phyloP scores from a whole-genome alignment of 192 early-diverging fungal genomes.

The Entomortierella chlamydospora region DNA sequence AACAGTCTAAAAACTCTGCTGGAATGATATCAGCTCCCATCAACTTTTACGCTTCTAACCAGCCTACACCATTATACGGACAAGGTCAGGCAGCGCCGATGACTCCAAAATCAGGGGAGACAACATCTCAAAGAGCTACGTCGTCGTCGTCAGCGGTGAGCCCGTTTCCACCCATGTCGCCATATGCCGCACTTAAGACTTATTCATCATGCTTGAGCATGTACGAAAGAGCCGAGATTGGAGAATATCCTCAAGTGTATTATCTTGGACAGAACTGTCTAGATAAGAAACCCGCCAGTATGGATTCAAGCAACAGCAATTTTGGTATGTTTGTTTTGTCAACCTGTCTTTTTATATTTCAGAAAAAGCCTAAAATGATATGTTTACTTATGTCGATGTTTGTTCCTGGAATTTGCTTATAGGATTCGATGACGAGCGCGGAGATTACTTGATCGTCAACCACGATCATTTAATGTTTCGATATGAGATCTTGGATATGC shows the following conservation, averaged over 20 bases:
- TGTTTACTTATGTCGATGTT: neutral
- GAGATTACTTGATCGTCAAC: conserved; percentile 88
- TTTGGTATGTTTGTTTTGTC: conserved; percentile 64
- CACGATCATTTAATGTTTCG: conserved; percentile 95
- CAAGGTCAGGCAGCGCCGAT: conserved; percentile 21
- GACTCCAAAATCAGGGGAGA: neutral
- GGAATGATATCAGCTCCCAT: conserved; percentile 24
- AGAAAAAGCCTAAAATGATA: neutral
- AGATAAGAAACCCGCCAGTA: conserved; percentile 63
- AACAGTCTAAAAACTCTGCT: conserved; percentile 11
- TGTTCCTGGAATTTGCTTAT: neutral
- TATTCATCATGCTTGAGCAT: conserved; percentile 79
- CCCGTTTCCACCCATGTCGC: conserved; percentile 59
- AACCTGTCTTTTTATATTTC: neutral
- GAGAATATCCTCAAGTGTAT: conserved; percentile 88
- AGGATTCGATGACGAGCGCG: conserved; percentile 90
- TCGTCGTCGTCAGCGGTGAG: neutral
- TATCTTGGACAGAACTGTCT: conserved; percentile 84
- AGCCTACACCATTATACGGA: conserved; percentile 43
- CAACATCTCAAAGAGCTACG: neutral
- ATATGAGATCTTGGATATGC: conserved; percentile 90
- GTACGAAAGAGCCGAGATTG: conserved; percentile 91
- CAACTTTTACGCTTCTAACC: conserved; percentile 20
- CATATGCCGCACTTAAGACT: conserved; percentile 70
- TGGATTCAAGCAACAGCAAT: conserved; percentile 68